Evolutionary conservation across 306 rosid species (phyloP).

Genomic region (Adenanthera pavonina): DNA sequence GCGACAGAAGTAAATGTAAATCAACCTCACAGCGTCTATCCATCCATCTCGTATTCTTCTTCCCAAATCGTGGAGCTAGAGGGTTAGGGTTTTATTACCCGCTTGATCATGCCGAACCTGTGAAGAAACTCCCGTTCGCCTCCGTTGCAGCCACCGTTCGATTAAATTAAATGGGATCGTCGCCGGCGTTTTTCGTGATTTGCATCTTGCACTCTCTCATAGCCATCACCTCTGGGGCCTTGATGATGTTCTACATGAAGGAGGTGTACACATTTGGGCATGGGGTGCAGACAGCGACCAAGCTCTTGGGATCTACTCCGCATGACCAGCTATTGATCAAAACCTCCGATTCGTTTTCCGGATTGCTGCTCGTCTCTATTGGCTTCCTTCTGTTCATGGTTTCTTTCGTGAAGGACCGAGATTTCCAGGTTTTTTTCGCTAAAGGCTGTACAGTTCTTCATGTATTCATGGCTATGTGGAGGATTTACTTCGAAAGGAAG

Average conservation of each 20-base stretch:
- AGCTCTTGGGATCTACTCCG: conserved; percentile 88
- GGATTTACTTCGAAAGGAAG: conserved; percentile 78
- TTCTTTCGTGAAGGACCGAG: conserved; percentile 76
- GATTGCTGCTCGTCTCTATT: conserved; percentile 76
- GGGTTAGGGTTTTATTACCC: conserved; percentile 16
- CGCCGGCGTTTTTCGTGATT: conserved; percentile 76
- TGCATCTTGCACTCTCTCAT: conserved; percentile 78
- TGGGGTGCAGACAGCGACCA: conserved; percentile 64
- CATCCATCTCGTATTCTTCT: not conserved
- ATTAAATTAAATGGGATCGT: conserved; percentile 42
- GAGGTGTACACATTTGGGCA: conserved; percentile 86
- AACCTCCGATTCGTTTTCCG: conserved; percentile 95
- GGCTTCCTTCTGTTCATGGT: conserved; percentile 91
- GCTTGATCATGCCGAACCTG: not conserved
- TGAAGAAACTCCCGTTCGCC: not conserved
- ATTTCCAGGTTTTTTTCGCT: conserved; percentile 84
- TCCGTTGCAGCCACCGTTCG: conserved; percentile 16
- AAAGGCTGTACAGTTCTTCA: conserved; percentile 78
- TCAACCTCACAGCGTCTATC: not conserved
- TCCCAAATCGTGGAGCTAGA: not conserved
- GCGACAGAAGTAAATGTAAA: not conserved
- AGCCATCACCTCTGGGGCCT: conserved; percentile 67
- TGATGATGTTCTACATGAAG: conserved; percentile 97
- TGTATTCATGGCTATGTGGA: conserved; percentile 84
- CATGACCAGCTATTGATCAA: conserved; percentile 92